These are phyloP conservation scores for Magnusiomyces suaveolens DNA, from an alignment of 1,139 yeast species.

Conservation along the genomic window DNA sequence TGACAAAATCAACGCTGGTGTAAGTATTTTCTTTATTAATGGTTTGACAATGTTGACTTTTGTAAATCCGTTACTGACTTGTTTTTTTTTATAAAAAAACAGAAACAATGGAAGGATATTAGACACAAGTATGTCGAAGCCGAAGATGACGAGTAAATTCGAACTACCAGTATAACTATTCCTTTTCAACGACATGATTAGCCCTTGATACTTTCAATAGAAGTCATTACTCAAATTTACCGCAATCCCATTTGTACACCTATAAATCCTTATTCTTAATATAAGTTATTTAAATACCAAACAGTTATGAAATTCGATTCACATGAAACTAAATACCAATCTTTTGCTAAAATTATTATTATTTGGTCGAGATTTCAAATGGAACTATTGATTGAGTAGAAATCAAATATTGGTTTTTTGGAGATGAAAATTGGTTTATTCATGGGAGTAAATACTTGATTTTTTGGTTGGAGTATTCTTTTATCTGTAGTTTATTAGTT, in stretches of 20 bases:
- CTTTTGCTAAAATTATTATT: not conserved
- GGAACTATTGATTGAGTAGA: no score
- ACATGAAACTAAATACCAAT: not conserved
- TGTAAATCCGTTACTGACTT: not conserved
- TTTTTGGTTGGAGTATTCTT: no score
- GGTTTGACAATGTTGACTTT: not conserved
- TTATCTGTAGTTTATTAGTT: no score
- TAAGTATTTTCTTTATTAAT: conserved; percentile 19
- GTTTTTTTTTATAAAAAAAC: conserved; percentile 8
- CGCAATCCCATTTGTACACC: not conserved
- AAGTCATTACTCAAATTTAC: not conserved
- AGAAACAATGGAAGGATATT: conserved; percentile 93
- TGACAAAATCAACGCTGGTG: conserved; percentile 80
- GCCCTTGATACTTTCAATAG: not conserved
- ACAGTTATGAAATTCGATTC: not conserved
- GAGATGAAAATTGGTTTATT: no score
- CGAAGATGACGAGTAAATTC: conserved; percentile 28
- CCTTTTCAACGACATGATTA: not conserved
- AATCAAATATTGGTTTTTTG: no score
- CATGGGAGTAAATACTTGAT: no score
- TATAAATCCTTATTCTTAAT: not conserved
- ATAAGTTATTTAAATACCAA: not conserved
- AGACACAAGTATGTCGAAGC: conserved; percentile 44
- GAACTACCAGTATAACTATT: not conserved
- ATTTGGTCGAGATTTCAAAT: not conserved